These are phyloP conservation scores for Diaporthe capsici DNA, from an alignment of 2,329 filamentous ascomycete genomes.

Conservation along the genomic window DNA sequence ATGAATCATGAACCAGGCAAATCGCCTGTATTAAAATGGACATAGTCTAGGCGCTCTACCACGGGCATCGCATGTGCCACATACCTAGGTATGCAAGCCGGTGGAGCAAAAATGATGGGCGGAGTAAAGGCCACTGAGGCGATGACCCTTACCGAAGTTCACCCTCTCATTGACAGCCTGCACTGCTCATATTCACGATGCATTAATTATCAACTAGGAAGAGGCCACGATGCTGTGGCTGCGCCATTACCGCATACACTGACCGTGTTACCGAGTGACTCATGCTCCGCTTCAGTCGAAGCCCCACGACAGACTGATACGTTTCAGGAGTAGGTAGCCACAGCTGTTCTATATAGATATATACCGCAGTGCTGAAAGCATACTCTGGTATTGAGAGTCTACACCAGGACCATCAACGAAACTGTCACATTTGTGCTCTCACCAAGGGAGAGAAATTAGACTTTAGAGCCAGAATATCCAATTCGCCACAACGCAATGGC, in stretches of 20 bases:
- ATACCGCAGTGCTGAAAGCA: background rate
- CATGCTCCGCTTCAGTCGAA: background rate
- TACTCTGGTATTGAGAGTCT: background rate
- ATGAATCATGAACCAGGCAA: background rate
- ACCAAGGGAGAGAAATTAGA: background rate
- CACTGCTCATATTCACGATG: background rate
- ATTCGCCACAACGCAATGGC: background rate
- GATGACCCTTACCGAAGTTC: background rate
- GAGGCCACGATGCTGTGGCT: background rate
- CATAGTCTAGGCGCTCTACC: background rate
- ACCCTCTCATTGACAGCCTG: background rate
- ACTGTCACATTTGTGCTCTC: no score
- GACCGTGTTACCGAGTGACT: background rate
- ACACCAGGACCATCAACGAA: background rate
- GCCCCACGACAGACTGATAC: background rate
- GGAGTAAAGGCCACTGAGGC: background rate
- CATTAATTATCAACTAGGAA: background rate
- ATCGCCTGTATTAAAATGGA: background rate
- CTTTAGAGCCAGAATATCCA: background rate
- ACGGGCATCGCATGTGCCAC: background rate
- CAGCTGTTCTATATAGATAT: background rate
- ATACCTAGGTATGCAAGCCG: background rate
- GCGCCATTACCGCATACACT: background rate
- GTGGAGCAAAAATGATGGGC: background rate
- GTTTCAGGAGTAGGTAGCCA: background rate